Base-by-base conservation (phyloP, 164 flowering plant genomes). In the Protea cynaroides region DNA sequence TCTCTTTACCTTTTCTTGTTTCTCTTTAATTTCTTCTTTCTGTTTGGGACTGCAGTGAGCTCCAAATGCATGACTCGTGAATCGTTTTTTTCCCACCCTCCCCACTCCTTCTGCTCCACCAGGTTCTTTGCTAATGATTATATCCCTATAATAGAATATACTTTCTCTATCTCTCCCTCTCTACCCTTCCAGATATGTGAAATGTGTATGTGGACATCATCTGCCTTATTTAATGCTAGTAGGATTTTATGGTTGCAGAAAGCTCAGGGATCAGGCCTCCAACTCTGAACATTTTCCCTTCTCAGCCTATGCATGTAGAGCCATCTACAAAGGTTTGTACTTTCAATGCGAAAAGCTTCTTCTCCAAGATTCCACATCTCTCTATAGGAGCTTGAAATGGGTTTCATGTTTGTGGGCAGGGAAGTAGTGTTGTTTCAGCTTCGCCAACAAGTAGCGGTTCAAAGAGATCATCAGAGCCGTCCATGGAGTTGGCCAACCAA, bases 221-320 rank as follows among this genome's bases (percentile, higher is more conserved):
- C n/a, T 56, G 34, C 12, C 8, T 44, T 44, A 49, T 64, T 70
- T 61, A 58, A 59, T 58, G 56, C 13, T 58, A 65, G 49, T 46
- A 29, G 24, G 36, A 47, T 24, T 62, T 73, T 21, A 38, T 74
- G 74, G 61, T 10, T 69, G 75, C 89, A 88, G 96, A 85, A 63
- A 76, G 59, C 72, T 71, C 84, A 23, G 89, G 84, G 46, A 84
- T 92, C 84, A 84, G 92, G 69, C 98, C 96, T 59, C 98, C 94
- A 49, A 95, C 98, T 65, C 62, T 95, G 68, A 95, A 92, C 81
- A 95, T 95, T 68, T 95, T 95, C 82, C 99, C 99, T 23, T 92
- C 99, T 64, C 92, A 88, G 70, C 99, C 99, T 54, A 92, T 95
- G 98, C 98, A 92, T 78, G 90, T 87, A 15, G 99, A 89, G 63